Percentiles rank a stretch among this genome's conserved stretches.
These are phyloP conservation scores for Euryodendron excelsum DNA, from an alignment of 148 eudicot species.

Conservation along the genomic window DNA sequence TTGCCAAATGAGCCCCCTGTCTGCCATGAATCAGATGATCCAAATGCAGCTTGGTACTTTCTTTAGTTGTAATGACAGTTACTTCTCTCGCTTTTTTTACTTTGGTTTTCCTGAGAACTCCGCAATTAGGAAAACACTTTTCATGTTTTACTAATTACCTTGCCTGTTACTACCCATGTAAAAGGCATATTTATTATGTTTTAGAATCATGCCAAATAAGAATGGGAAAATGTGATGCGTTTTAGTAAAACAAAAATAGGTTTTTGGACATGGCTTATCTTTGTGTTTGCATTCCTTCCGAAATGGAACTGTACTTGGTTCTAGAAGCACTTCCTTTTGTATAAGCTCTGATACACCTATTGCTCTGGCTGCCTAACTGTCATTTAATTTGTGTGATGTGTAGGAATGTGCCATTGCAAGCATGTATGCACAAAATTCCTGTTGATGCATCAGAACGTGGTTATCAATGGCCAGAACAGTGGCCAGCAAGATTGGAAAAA, in stretches of 20 bases:
- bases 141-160: background rate
- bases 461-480: conserved; percentile 55
- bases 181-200: background rate
- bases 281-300: background rate
- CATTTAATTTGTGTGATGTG: conserved; percentile 10
- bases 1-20: conserved; percentile 60
- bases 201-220: background rate
- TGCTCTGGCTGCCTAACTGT: background rate
- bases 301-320: background rate
- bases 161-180: background rate
- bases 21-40: conserved; percentile 57
- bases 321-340: background rate
- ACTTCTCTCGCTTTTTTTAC: background rate
- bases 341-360: background rate
- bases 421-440: conserved; percentile 63
- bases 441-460: conserved; percentile 44
- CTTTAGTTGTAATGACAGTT: background rate
- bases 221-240: background rate
- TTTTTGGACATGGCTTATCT: background rate
- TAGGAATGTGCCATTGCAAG: conserved; percentile 61
- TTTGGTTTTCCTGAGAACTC: background rate
- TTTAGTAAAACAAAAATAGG: background rate
- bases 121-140: background rate
- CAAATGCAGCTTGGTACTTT: conserved; percentile 52
- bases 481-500: conserved; percentile 50